These are phyloP conservation scores for Cordyceps cateniannulata DNA, from an alignment of 2,329 filamentous ascomycete species.

Conservation along the genomic window DNA sequence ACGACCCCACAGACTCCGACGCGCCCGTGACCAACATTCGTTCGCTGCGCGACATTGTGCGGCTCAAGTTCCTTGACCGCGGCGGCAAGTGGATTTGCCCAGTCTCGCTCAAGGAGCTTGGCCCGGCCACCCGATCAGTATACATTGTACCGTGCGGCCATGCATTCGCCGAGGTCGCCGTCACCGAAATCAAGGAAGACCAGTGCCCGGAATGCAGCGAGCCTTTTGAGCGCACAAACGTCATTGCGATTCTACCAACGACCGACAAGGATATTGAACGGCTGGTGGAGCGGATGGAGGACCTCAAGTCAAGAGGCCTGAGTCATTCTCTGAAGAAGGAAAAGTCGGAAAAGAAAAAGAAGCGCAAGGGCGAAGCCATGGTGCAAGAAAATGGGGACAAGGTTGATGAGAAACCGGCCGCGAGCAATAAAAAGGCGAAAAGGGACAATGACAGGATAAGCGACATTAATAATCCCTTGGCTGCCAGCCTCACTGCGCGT, in stretches of 20 bases:
- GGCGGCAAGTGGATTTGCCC: slow-evolving; percentile 71
- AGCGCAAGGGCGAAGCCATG: slow-evolving; percentile 49
- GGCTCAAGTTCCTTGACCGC: slow-evolving; percentile 61
- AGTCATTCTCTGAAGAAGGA: slow-evolving; percentile 87
- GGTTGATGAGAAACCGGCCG: slow-evolving; percentile 37
- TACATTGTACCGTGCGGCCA: slow-evolving; percentile 95
- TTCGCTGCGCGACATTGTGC: slow-evolving; percentile 77
- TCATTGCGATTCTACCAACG: slow-evolving; percentile 75
- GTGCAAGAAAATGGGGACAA: slow-evolving; percentile 8
- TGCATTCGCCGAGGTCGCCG: slow-evolving; percentile 80
- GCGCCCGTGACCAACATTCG: slow-evolving; percentile 58
- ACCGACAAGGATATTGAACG: slow-evolving; percentile 63
- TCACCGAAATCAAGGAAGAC: slow-evolving; percentile 68
- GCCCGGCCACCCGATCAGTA: slow-evolving; percentile 70
- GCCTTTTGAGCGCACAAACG: slow-evolving; percentile 63
- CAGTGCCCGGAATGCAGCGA: slow-evolving; percentile 68
- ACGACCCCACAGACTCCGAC: slow-evolving; percentile 47
- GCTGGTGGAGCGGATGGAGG: slow-evolving; percentile 59
- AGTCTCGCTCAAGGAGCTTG: slow-evolving; percentile 79
- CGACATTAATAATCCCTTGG: slow-evolving; percentile 82
- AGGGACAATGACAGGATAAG: slow-evolving; percentile 31
- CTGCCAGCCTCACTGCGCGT: slow-evolving; percentile 77
- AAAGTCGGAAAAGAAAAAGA: slow-evolving; percentile 58
- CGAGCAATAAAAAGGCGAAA: slow-evolving; percentile 33
- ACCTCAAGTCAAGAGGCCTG: slow-evolving; percentile 64